Evolutionary conservation across 192 early-diverging fungal genomes (phyloP), one percentile per base, ranked within the genome.

Genomic region (Spizellomyces punctatus): DNA sequence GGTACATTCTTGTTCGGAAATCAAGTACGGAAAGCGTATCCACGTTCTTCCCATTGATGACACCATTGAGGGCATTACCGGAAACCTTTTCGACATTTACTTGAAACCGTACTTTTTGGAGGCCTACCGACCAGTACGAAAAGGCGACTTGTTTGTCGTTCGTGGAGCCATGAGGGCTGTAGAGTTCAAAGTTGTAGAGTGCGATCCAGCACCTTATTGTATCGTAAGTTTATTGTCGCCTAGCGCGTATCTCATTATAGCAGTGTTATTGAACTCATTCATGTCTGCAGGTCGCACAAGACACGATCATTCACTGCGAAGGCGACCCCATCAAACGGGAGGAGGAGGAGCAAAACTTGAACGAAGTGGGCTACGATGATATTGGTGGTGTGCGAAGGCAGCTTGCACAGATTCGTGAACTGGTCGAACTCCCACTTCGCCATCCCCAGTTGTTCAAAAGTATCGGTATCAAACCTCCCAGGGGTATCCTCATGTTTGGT

Each of bases 361-460:
- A 89, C 79, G 93, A 92, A 52, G 93, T 99, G 66, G 97, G 97
- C 54, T 99, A 99, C 76, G 97, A 99, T 76, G 95, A 98, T 76
- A 94, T 99, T 85, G 97, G 97, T 75, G 97, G 97, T 61, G 94
- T 93, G 77, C 92, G 97, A 75, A 96, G 94, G 79, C 97, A 99
- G 79, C 92, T 99, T 85, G 97, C 97, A 9, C 97, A 99, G 86
- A 99, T 99, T 61, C 94, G 97, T 76, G 97, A 99, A 79, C 79
- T 98, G 73, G 95, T 99, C 17, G 97, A 98, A 78, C 84, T 99
- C 58, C 97, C 97, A 10, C 91, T 99, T 41, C 91, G 96, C 61
- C 96, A 99, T 76, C 97, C 97, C 58, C 96, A 99, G 84, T 87
- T 99, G 21, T 99, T 98, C 89, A 96, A 98, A 84, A 91, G 91